Conservation (phyloP, 2,329 filamentous ascomycete species). For the Arthrobotrys pseudoclavata region DNA sequence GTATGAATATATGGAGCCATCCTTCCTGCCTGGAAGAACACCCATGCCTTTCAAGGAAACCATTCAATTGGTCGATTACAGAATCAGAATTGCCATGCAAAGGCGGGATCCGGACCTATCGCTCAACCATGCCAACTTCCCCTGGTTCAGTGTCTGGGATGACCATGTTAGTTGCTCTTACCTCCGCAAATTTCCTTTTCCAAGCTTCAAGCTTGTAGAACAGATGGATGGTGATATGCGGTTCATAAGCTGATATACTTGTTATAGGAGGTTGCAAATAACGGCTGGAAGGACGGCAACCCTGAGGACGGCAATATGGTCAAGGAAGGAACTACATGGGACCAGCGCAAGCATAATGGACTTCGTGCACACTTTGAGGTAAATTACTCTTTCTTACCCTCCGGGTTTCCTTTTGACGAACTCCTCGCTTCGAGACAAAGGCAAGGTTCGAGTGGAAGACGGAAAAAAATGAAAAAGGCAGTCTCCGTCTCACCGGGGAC, state of each 20-base stretch:
- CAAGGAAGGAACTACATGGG: conserved; percentile 75
- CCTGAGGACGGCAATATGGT: conserved; percentile 73
- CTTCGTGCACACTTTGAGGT: conserved; percentile 77
- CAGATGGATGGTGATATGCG: background rate
- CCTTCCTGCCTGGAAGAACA: conserved; percentile 64
- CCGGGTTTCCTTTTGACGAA: conserved; percentile 17
- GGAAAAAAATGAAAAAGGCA: background rate
- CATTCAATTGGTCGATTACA: conserved; percentile 68
- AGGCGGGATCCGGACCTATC: conserved; percentile 66
- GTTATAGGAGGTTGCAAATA: conserved; percentile 73
- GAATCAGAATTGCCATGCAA: conserved; percentile 67
- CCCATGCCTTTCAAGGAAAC: conserved; percentile 63
- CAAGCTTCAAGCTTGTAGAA: background rate
- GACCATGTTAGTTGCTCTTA: conserved; percentile 64
- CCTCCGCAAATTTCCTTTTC: conserved; percentile 14
- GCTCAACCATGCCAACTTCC: conserved; percentile 67
- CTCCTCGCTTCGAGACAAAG: conserved; percentile 4
- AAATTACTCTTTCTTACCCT: conserved; percentile 9
- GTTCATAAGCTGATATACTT: conserved; percentile 26
- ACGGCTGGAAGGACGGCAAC: conserved; percentile 75
- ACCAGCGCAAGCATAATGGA: conserved; percentile 80
- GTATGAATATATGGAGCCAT: conserved; percentile 72
- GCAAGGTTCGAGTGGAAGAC: background rate
- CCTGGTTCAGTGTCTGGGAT: conserved; percentile 70
- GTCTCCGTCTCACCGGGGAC: background rate